Evolutionary conservation across 2,329 filamentous ascomycete species (phyloP).

Genomic region (Paraconiothyrium brasiliense): DNA sequence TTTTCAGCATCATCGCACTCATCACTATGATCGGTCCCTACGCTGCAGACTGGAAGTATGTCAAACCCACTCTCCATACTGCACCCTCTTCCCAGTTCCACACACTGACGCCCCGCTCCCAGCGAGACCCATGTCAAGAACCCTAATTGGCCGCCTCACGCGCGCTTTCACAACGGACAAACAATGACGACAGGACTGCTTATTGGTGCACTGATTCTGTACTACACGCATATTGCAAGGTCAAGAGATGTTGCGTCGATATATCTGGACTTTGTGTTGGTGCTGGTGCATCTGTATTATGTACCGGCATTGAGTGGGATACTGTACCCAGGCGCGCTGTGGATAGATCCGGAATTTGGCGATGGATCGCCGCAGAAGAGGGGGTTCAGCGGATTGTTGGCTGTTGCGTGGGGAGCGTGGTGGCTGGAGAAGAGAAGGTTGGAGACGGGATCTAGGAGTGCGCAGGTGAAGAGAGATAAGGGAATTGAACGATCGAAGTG

Average conservation of each 20-base stretch:
- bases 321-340: conserved; percentile 57
- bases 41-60: conserved; percentile 44
- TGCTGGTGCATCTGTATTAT: conserved; percentile 57
- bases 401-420: neutral
- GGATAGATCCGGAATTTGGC: conserved; percentile 57
- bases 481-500: neutral
- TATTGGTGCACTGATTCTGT: conserved; percentile 49
- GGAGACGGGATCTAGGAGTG: neutral
- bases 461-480: neutral
- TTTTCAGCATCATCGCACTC: conserved; percentile 36
- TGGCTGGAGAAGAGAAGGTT: conserved; percentile 1
- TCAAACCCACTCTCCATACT: neutral
- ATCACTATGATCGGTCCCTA: conserved; percentile 46
- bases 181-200: conserved; percentile 59
- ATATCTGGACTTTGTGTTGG: conserved; percentile 22
- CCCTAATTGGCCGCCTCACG: conserved; percentile 61
- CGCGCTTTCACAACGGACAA: conserved; percentile 63
- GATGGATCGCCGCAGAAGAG: conserved; percentile 10
- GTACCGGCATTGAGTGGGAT: conserved; percentile 55
- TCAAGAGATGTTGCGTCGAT: neutral
- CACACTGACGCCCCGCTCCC: neutral
- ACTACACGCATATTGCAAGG: conserved; percentile 33
- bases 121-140: conserved; percentile 57
- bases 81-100: neutral
- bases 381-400: conserved; percentile 1